Evolutionary conservation across 202 grass and related monocot genomes (phyloP).

Genomic region (Setaria italica): DNA sequence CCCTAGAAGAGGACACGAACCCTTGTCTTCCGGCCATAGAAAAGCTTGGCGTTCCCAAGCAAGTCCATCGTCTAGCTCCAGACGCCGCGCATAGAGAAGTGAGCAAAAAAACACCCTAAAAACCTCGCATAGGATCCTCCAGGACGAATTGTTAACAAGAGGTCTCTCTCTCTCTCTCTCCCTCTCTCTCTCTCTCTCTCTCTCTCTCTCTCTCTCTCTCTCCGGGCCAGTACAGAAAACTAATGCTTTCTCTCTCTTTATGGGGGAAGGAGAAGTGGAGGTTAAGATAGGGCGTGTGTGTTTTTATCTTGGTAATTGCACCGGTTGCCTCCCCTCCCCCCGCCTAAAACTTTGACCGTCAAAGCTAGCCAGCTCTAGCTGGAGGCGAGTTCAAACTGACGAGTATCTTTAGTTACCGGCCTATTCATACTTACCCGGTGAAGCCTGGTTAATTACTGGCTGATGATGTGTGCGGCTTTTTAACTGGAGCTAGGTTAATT

Average conservation of each 20-base stretch:
- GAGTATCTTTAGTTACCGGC: conserved; percentile 33
- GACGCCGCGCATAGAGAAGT: conserved; percentile 49
- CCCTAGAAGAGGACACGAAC: conserved; percentile 75
- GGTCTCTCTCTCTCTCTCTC: neutral
- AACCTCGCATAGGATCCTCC: conserved; percentile 66
- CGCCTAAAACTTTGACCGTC: conserved; percentile 82
- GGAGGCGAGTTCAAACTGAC: conserved; percentile 37
- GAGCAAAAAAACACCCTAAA: conserved; percentile 52
- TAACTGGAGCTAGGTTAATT: neutral
- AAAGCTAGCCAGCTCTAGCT: conserved; percentile 33
- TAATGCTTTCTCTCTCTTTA: conserved; percentile 44
- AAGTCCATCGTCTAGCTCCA: conserved; percentile 43
- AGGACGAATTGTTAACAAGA: conserved; percentile 46
- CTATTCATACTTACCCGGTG: neutral
- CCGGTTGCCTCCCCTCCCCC: conserved; percentile 47
- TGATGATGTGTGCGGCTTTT: neutral
- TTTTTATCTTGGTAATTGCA: conserved; percentile 77
- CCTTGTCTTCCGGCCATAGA: conserved; percentile 79
- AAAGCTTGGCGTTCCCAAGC: conserved; percentile 49
- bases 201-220: conserved; percentile 27
- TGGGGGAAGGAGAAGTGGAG: conserved; percentile 51
- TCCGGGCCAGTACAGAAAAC: conserved; percentile 30
- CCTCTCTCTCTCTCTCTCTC: conserved; percentile 26
- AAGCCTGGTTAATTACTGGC: neutral
- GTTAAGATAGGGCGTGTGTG: conserved; percentile 57